phyloP scores from a whole-genome alignment of 495 filamentous ascomycete species.

The Talaromyces ruber region DNA sequence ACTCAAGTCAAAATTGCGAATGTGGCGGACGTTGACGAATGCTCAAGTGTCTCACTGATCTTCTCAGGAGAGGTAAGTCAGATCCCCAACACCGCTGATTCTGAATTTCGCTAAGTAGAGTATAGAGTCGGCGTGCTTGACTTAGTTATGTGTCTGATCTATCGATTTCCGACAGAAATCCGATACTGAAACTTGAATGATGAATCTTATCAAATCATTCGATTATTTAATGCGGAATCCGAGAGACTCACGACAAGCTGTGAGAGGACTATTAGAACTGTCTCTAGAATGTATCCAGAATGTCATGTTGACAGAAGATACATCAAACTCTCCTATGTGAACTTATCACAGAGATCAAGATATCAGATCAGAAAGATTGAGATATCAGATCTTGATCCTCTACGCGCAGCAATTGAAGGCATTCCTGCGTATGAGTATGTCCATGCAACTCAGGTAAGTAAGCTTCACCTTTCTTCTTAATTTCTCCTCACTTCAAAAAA shows the following conservation, averaged over 20 bases:
- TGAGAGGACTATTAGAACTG: too few species aligned
- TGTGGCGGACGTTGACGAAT: background rate
- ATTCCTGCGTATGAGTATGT: background rate
- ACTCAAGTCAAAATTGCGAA: background rate
- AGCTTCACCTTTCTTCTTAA: background rate
- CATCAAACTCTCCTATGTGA: background rate
- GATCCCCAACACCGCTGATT: background rate
- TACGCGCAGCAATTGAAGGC: too few species aligned
- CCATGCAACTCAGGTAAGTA: background rate
- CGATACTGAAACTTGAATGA: background rate
- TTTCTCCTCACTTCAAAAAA: background rate
- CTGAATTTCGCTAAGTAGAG: background rate
- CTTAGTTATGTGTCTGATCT: background rate
- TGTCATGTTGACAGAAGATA: background rate
- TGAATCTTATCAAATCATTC: background rate
- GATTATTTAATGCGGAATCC: background rate
- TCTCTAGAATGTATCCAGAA: too few species aligned
- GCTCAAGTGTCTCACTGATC: background rate
- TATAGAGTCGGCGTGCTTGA: background rate
- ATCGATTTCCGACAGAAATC: background rate
- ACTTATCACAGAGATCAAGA: too few species aligned
- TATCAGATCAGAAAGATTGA: too few species aligned
- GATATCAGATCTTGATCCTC: too few species aligned
- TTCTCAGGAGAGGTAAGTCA: background rate
- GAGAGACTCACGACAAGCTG: too few species aligned